These are phyloP conservation scores for Rhizopogon salebrosus DNA, from an alignment of 768 basidiomycete species.

Conservation along the genomic window DNA sequence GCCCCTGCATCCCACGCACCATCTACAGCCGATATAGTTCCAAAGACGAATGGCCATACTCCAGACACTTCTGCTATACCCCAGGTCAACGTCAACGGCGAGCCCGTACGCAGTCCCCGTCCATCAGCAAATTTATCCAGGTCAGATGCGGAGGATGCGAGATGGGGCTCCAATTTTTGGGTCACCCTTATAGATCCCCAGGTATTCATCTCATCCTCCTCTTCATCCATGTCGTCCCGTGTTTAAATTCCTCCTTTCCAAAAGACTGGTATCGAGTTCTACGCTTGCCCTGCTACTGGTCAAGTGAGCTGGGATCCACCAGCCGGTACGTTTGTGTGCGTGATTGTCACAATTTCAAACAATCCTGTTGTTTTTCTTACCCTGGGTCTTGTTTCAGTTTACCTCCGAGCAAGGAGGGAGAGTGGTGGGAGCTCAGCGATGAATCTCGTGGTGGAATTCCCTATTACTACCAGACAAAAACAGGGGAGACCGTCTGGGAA, in stretches of 20 bases:
- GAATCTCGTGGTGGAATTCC: conserved; percentile 77
- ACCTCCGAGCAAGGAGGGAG: conserved; percentile 78
- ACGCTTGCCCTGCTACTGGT: conserved; percentile 88
- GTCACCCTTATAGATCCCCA: conserved; percentile 89
- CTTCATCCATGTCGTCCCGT: conserved; percentile 6
- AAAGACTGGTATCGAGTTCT: conserved; percentile 68
- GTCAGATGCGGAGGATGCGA: conserved; percentile 35
- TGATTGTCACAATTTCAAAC: conserved; percentile 17
- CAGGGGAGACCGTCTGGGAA: conserved; percentile 89
- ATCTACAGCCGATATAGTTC: conserved; percentile 4
- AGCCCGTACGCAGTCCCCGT: conserved; percentile 26
- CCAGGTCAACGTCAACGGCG: conserved; percentile 31
- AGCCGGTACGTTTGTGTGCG: conserved; percentile 82
- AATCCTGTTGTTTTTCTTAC: conserved; percentile 10
- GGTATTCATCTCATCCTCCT: conserved; percentile 38
- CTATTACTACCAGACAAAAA: conserved; percentile 94
- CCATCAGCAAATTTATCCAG: conserved; percentile 20
- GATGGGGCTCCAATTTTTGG: conserved; percentile 93
- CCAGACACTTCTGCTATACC: conserved; percentile 20
- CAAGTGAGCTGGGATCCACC: conserved; percentile 94
- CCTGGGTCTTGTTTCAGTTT: conserved; percentile 39
- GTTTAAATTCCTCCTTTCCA: conserved; percentile 3
- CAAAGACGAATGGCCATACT: conserved; percentile 8
- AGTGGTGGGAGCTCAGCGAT: conserved; percentile 95
- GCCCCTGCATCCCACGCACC: conserved; percentile 3